A percentile compares a stretch with the other conserved stretches of the same genome.
Evolutionary conservation across 805 yeast species (phyloP).

Genomic region (Zygoascus bituminiphila): DNA sequence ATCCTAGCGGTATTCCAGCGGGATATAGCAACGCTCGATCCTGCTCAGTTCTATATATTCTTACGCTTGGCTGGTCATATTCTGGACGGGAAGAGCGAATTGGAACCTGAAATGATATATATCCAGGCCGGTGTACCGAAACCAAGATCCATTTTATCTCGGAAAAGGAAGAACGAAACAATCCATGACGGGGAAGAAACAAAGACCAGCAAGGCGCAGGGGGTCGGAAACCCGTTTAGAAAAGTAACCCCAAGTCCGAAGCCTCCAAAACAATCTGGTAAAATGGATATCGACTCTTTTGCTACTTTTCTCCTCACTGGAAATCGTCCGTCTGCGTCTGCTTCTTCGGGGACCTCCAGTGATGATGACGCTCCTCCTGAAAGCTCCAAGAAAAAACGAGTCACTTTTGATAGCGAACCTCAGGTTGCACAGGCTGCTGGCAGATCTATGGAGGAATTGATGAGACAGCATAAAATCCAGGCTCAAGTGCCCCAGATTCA

Average conservation of each 20-base stretch:
- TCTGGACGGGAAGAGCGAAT: constrained; percentile 37
- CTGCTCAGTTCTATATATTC: constrained; percentile 87
- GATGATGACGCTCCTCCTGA: constrained; percentile 7
- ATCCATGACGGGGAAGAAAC: constrained; percentile 4
- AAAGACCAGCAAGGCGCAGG: constrained; percentile 5
- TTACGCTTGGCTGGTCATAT: constrained; percentile 72
- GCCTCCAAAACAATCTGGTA: constrained; percentile 19
- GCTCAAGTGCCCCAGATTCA: neutral
- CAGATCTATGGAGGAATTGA: constrained; percentile 30
- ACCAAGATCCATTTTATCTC: constrained; percentile 70
- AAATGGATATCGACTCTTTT: constrained; percentile 76
- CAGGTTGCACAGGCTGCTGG: constrained; percentile 35
- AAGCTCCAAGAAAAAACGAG: constrained; percentile 24
- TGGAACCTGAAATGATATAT: constrained; percentile 33
- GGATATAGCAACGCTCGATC: constrained; percentile 50
- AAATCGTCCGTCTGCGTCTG: constrained; percentile 40
- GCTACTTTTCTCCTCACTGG: constrained; percentile 81
- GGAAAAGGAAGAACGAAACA: constrained; percentile 34
- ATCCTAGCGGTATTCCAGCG: constrained; percentile 26
- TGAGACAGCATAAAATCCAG: constrained; percentile 23
- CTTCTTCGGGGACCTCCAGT: constrained; percentile 1
- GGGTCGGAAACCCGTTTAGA: constrained; percentile 23
- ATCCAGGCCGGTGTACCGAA: constrained; percentile 59
- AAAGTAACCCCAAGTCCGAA: constrained; percentile 1
- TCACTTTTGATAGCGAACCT: constrained; percentile 29